A percentile compares a stretch with the other conserved stretches of the same genome.
Evolutionary conservation across 768 basidiomycete species (phyloP).

Genomic region (Boletus vermiculosoides): DNA sequence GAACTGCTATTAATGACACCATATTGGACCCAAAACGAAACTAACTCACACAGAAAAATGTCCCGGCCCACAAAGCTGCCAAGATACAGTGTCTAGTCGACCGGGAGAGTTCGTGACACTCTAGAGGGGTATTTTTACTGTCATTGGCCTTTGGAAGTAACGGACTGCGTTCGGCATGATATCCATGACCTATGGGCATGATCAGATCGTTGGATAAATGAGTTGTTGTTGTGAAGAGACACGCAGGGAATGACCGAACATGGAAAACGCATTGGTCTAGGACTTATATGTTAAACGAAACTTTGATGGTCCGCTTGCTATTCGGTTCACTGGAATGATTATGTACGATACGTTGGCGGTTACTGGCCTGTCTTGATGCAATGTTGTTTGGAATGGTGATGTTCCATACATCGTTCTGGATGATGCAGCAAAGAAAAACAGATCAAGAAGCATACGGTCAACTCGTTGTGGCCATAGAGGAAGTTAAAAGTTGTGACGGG

Average conservation of each 20-base stretch:
- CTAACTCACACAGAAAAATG: slow-evolving; percentile 61
- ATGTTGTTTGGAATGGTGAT: no score
- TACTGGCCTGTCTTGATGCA: no score
- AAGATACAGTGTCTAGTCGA: slow-evolving; percentile 58
- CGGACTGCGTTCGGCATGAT: slow-evolving; percentile 22
- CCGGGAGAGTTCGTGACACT: slow-evolving; percentile 58
- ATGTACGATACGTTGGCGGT: neutral
- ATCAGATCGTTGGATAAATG: no score
- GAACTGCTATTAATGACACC: neutral
- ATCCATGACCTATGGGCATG: neutral
- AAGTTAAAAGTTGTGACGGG: no score
- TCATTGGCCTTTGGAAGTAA: slow-evolving; percentile 15
- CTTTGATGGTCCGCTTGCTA: neutral
- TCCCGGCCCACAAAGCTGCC: slow-evolving; percentile 63
- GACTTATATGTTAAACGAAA: neutral
- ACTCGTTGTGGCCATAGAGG: no score
- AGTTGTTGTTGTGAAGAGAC: no score
- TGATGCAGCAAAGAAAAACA: no score
- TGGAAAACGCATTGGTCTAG: neutral
- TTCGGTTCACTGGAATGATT: neutral
- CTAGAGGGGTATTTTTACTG: slow-evolving; percentile 18
- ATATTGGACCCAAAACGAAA: neutral
- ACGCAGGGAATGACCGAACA: neutral
- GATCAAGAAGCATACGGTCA: no score
- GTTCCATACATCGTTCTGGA: no score